Percentiles rank a stretch among this genome's conserved stretches.
These are phyloP conservation scores for Coemansia sp. DNA, from an alignment of 371 early-diverging fungal species.

Conservation along the genomic window DNA sequence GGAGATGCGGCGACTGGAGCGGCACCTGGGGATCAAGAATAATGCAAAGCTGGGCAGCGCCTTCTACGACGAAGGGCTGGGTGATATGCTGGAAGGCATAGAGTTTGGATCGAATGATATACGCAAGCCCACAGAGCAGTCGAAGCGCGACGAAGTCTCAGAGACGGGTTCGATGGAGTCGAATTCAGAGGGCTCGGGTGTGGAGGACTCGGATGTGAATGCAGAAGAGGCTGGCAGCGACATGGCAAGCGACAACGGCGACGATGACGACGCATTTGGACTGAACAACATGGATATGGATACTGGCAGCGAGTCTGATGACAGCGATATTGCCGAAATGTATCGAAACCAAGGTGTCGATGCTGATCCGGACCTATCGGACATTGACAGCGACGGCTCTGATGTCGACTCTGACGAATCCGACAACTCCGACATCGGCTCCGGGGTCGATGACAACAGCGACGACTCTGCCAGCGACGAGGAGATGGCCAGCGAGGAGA, in stretches of 20 bases:
- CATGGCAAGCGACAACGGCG: slow-evolving; percentile 24
- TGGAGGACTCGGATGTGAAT: background rate
- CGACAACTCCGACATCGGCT: background rate
- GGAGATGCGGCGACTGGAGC: slow-evolving; percentile 73
- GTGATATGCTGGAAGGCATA: slow-evolving; percentile 54
- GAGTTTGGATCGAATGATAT: slow-evolving; percentile 51
- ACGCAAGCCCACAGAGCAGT: slow-evolving; percentile 1
- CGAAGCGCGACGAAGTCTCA: background rate
- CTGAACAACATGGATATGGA: slow-evolving; percentile 46
- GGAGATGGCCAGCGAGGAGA: background rate
- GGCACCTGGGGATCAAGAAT: slow-evolving; percentile 74
- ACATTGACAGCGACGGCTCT: slow-evolving; percentile 4
- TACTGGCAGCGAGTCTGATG: slow-evolving; percentile 22
- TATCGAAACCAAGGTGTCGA: slow-evolving; percentile 41
- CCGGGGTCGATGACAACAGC: background rate
- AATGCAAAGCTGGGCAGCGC: slow-evolving; percentile 57
- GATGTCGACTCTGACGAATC: background rate
- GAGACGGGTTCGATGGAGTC: background rate
- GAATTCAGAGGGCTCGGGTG: background rate
- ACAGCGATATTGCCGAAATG: slow-evolving; percentile 42
- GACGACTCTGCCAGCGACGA: background rate
- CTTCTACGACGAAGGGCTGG: slow-evolving; percentile 62
- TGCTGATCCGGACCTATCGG: slow-evolving; percentile 25
- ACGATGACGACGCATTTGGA: slow-evolving; percentile 40
- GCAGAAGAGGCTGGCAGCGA: slow-evolving; percentile 11